Conservation (phyloP, 768 basidiomycete genomes). For the Psilocybe subaeruginosa region DNA sequence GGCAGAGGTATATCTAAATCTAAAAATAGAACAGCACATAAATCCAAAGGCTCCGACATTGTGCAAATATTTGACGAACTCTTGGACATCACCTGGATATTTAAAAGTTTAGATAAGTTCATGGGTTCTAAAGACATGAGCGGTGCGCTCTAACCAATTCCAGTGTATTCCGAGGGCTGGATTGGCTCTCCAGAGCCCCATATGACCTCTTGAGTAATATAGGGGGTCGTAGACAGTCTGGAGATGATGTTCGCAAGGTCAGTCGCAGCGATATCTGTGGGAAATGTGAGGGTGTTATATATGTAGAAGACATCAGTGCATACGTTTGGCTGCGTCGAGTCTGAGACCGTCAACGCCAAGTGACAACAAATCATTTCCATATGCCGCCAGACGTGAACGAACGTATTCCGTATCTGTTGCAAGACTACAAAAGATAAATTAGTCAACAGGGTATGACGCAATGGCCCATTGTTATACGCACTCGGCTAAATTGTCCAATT, state of each 20-base stretch:
- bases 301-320: slow-evolving; percentile 9
- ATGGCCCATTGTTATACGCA: slow-evolving; percentile 25
- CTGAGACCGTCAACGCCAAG: slow-evolving; percentile 67
- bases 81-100: slow-evolving; percentile 59
- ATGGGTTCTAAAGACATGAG: not conserved
- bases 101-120: not conserved
- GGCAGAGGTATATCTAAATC: slow-evolving; percentile 62
- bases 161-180: slow-evolving; percentile 58
- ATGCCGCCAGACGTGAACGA: slow-evolving; percentile 51
- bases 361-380: slow-evolving; percentile 62
- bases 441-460: not conserved
- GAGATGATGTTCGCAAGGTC: slow-evolving; percentile 59
- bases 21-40: slow-evolving; percentile 16
- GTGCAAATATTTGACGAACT: slow-evolving; percentile 37
- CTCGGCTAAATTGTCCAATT: slow-evolving; percentile 57
- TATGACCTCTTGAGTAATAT: slow-evolving; percentile 70
- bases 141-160: slow-evolving; percentile 40
- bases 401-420: slow-evolving; percentile 68
- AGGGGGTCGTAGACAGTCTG: slow-evolving; percentile 43
- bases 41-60: not conserved
- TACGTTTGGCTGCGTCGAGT: slow-evolving; percentile 69
- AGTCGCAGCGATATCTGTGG: slow-evolving; percentile 51
- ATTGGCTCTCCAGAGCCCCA: slow-evolving; percentile 54
- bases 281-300: not conserved
- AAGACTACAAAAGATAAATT: slow-evolving; percentile 39